A percentile compares a stretch with the other conserved stretches of the same genome.
phyloP scores from a whole-genome alignment of 345 rosid genomes.

The Bruguiera parviflora region DNA sequence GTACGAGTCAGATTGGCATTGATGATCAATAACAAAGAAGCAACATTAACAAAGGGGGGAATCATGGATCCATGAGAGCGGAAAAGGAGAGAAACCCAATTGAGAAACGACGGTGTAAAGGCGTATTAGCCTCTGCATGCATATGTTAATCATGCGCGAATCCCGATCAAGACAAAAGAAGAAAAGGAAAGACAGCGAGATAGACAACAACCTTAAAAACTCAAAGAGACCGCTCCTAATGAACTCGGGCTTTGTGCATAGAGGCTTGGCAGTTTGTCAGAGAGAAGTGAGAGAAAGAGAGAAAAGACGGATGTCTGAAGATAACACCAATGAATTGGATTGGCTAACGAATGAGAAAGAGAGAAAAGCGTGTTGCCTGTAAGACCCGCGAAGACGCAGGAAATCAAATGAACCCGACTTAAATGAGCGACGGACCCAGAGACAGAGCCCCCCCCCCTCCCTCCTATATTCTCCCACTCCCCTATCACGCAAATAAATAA shows the following conservation, averaged over 20 bases:
- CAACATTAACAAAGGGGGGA: neutral
- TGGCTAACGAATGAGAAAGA: conserved; percentile 13
- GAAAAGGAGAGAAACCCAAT: conserved; percentile 6
- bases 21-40: neutral
- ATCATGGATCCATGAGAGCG: neutral
- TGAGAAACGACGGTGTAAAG: neutral
- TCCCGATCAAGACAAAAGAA: neutral
- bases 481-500: no score
- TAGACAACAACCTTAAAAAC: conserved; percentile 8
- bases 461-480: no score
- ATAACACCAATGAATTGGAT: neutral
- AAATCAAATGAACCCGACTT: neutral
- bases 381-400: conserved; percentile 21
- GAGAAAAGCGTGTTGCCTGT: conserved; percentile 29
- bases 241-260: neutral
- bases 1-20: neutral
- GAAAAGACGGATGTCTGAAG: neutral
- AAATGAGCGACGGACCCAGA: neutral
- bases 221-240: neutral
- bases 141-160: neutral
- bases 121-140: conserved; percentile 2
- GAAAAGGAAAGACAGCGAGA: neutral
- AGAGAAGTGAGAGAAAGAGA: conserved; percentile 5
- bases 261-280: neutral
- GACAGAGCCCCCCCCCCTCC: neutral